Evolutionary conservation across 2,329 filamentous ascomycete species (phyloP).

Genomic region (Pseudocercospora crystallina): DNA sequence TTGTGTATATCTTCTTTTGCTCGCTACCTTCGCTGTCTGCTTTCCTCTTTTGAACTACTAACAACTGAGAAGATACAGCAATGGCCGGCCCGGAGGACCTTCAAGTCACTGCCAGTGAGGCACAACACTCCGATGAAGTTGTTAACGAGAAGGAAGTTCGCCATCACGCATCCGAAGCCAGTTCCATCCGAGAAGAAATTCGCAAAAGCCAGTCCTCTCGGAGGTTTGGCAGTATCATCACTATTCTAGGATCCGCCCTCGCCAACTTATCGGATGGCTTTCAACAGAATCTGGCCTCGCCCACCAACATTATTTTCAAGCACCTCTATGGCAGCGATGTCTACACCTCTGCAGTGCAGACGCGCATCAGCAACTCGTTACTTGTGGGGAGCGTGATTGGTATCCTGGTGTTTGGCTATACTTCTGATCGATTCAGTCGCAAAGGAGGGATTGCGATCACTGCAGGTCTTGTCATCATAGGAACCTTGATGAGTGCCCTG

Average conservation of each 20-base stretch:
- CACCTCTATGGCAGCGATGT: conserved; percentile 29
- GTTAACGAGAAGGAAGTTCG: conserved; percentile 5
- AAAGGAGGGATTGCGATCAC: conserved; percentile 37
- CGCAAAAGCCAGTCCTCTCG: background rate
- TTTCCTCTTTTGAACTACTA: background rate
- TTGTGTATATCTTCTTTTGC: background rate
- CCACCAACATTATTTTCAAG: conserved; percentile 37
- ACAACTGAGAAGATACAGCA: too few species aligned
- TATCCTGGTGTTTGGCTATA: conserved; percentile 35
- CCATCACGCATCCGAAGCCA: conserved; percentile 9
- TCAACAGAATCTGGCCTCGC: conserved; percentile 35
- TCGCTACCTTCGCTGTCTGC: background rate
- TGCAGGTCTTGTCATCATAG: conserved; percentile 33
- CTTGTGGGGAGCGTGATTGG: conserved; percentile 37
- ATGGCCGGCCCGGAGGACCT: background rate
- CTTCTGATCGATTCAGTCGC: conserved; percentile 34
- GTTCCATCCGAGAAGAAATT: background rate
- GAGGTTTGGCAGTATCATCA: conserved; percentile 31
- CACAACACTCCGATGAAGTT: background rate
- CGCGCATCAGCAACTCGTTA: conserved; percentile 36
- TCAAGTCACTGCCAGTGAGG: background rate
- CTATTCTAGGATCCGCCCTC: conserved; percentile 27
- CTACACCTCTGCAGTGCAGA: conserved; percentile 35
- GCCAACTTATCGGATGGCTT: conserved; percentile 39
- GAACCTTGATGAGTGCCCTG: conserved; percentile 38